Conservation (phyloP, 495 filamentous ascomycete species). For the Penicillium egyptiacum region DNA sequence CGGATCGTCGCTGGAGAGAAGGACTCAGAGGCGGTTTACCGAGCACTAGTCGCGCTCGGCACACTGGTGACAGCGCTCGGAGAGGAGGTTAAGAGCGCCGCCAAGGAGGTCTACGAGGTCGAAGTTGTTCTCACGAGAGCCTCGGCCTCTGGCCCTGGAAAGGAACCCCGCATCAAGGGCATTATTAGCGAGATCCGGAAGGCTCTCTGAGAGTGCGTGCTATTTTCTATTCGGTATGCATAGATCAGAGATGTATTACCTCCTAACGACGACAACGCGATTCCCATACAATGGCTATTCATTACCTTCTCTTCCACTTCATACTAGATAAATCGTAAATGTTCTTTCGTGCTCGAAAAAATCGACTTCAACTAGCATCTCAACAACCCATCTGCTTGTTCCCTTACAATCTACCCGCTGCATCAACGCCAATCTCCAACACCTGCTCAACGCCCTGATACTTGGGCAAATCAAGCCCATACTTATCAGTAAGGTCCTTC, state of each 20-base stretch:
- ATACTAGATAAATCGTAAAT: neutral
- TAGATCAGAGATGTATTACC: conserved; percentile 19
- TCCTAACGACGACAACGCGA: conserved; percentile 29
- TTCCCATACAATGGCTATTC: conserved; percentile 2
- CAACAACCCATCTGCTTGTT: neutral
- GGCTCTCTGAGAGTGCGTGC: conserved; percentile 25
- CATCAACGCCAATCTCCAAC: conserved; percentile 66
- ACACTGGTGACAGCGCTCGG: conserved; percentile 58
- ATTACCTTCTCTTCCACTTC: neutral
- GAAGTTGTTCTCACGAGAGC: conserved; percentile 36
- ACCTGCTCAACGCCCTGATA: conserved; percentile 91
- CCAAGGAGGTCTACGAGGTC: conserved; percentile 51
- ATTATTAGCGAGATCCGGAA: conserved; percentile 47
- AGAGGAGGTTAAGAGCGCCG: conserved; percentile 49
- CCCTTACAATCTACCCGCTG: conserved; percentile 55
- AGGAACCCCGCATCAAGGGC: conserved; percentile 52
- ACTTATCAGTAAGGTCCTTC: conserved; percentile 77
- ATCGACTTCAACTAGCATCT: neutral
- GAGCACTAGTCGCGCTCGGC: conserved; percentile 78
- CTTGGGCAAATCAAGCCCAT: conserved; percentile 75
- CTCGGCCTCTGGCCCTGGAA: conserved; percentile 38
- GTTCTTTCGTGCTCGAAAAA: neutral
- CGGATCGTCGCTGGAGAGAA: conserved; percentile 60
- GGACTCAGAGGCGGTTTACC: conserved; percentile 81
- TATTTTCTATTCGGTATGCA: conserved; percentile 11